A percentile compares a stretch with the other conserved stretches of the same genome.
Conservation (phyloP, 2,329 filamentous ascomycete species). For the Fusarium graminum region DNA sequence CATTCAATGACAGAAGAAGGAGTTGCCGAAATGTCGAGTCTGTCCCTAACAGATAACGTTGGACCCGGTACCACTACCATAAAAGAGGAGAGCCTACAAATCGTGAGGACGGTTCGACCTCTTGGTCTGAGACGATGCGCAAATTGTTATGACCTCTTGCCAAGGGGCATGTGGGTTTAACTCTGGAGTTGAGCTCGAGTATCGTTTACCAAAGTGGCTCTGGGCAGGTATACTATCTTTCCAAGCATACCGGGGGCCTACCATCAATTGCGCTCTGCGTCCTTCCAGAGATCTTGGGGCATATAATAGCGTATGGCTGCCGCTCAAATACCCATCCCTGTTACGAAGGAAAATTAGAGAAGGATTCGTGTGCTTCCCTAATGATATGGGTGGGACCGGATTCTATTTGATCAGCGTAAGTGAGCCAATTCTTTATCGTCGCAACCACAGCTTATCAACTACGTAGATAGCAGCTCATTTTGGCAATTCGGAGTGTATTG, state of each 20-base stretch:
- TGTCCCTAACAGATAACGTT: rapidly evolving
- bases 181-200: not conserved
- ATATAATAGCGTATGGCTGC: rapidly evolving
- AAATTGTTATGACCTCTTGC: not conserved
- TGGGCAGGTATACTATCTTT: slow-evolving; percentile 8
- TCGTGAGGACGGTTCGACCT: not conserved
- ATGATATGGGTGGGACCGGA: rapidly evolving
- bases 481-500: rapidly evolving
- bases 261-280: not conserved
- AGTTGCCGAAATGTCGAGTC: rapidly evolving
- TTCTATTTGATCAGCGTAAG: not conserved
- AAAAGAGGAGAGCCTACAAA: not conserved
- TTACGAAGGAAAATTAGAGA: not conserved
- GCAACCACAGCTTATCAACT: rapidly evolving
- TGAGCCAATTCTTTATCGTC: rapidly evolving
- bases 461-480: rapidly evolving
- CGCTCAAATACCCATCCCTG: rapidly evolving
- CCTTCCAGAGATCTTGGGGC: not conserved
- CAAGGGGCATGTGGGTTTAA: not conserved
- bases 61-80: rapidly evolving
- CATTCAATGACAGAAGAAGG: rapidly evolving
- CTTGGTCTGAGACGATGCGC: slow-evolving; percentile 1
- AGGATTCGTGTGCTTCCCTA: not conserved
- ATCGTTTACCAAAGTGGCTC: slow-evolving; percentile 28
- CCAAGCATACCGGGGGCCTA: not conserved